Evolutionary conservation across 2,329 filamentous ascomycete genomes (phyloP).

Genomic region (Mycocentrospora acerina): DNA sequence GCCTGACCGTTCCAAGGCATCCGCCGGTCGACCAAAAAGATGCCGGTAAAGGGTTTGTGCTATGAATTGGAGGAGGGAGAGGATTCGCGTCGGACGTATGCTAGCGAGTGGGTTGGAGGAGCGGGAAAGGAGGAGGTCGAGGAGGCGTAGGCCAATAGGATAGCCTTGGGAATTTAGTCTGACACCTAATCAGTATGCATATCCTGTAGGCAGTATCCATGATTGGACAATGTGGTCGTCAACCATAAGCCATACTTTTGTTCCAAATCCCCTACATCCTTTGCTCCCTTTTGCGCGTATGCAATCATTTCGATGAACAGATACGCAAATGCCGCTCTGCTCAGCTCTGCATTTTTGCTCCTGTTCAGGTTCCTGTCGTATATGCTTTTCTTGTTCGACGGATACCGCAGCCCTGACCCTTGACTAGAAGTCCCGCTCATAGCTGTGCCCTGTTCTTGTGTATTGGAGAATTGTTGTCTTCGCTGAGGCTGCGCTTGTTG

Average conservation of each 20-base stretch:
- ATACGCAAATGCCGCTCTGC: constrained; percentile 91
- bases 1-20: constrained; percentile 87
- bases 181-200: constrained; percentile 3
- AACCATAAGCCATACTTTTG: constrained; percentile 74
- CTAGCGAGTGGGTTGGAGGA: constrained; percentile 46
- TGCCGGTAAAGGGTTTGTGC: constrained; percentile 90
- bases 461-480: constrained; percentile 4
- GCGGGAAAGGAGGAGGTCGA: constrained; percentile 87
- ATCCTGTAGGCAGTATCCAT: not conserved
- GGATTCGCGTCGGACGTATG: constrained; percentile 80
- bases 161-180: constrained; percentile 91
- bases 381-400: constrained; percentile 93
- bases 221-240: not conserved
- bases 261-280: constrained; percentile 90
- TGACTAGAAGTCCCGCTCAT: constrained; percentile 29
- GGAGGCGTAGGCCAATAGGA: constrained; percentile 87
- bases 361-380: constrained; percentile 95
- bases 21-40: constrained; percentile 86
- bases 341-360: constrained; percentile 82
- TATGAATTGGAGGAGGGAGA: constrained; percentile 91
- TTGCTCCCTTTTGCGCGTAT: constrained; percentile 88
- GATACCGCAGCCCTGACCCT: constrained; percentile 71
- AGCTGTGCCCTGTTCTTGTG: constrained; percentile 15
- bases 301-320: constrained; percentile 95
- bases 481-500: constrained; percentile 8